Conservation (phyloP, 129 eudicot genomes). For the Escallonia rubra region DNA sequence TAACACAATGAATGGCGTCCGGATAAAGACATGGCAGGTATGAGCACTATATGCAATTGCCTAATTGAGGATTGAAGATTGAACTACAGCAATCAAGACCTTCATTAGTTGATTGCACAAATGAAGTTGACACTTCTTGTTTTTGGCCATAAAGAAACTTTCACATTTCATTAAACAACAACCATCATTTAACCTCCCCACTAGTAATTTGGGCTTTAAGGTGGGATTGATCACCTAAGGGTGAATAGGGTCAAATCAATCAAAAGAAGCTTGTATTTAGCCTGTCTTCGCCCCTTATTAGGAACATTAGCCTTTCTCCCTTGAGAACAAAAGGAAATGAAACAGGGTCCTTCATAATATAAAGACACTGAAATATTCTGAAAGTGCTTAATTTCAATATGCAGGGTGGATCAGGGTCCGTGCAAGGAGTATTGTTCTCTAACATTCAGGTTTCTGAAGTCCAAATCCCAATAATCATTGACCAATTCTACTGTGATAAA, state of each 20-base stretch:
- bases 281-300: too few relatives aligned
- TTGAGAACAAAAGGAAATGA: not conserved
- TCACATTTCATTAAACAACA: not conserved
- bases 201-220: too few relatives aligned
- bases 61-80: not conserved
- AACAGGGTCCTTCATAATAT: not conserved
- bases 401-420: conserved; percentile 97
- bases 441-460: conserved; percentile 83
- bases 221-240: too few relatives aligned
- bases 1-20: conserved; percentile 55
- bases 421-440: conserved; percentile 66
- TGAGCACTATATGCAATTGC: not conserved
- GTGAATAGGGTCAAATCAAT: too few relatives aligned
- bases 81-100: not conserved
- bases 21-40: conserved; percentile 75
- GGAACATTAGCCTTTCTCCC: too few relatives aligned
- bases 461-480: conserved; percentile 78
- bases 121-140: not conserved
- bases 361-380: not conserved
- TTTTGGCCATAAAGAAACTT: not conserved
- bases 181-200: not conserved
- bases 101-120: not conserved
- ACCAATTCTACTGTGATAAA: conserved; percentile 93
- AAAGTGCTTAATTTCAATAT: not conserved
- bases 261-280: too few relatives aligned